A percentile compares a stretch with the other conserved stretches of the same genome.
Evolutionary conservation across 1,139 yeast genomes (phyloP).

Genomic region (Candida freyschussii): DNA sequence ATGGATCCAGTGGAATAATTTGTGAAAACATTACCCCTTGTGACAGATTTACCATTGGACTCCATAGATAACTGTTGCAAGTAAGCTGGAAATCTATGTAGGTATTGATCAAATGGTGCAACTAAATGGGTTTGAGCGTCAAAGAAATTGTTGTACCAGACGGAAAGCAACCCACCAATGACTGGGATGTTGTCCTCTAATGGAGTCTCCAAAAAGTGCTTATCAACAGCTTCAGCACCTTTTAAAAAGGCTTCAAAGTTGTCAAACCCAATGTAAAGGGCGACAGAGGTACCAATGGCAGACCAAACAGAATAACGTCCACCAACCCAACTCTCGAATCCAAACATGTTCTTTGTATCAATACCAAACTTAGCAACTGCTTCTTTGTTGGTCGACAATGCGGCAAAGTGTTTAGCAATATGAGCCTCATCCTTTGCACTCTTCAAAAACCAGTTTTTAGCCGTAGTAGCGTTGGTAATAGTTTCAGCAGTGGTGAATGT

Average conservation of each 20-base stretch:
- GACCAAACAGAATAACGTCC: constrained; percentile 99
- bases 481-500: constrained; percentile 99
- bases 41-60: constrained; percentile 96
- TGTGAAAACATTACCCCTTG: constrained; percentile 85
- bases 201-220: constrained; percentile 80
- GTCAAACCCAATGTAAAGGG: constrained; percentile 90
- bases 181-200: constrained; percentile 89
- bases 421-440: constrained; percentile 61
- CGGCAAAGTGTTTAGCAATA: constrained; percentile 96
- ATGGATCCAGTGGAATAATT: constrained; percentile 95
- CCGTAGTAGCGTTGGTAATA: constrained; percentile 89
- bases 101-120: constrained; percentile 97
- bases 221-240: constrained; percentile 97
- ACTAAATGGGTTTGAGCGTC: constrained; percentile 98
- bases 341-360: constrained; percentile 97
- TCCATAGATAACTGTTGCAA: constrained; percentile 98
- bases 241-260: constrained; percentile 86
- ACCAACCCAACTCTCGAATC: constrained; percentile 98
- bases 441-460: constrained; percentile 87
- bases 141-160: constrained; percentile 97
- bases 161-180: constrained; percentile 86
- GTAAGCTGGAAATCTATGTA: constrained; percentile 98
- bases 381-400: constrained; percentile 86
- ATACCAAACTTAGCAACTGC: constrained; percentile 94
- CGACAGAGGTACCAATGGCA: constrained; percentile 94